Evolutionary conservation across 2,329 filamentous ascomycete genomes (phyloP), one percentile per base, ranked within the genome.

Genomic region (Fusarium incarnatum): DNA sequence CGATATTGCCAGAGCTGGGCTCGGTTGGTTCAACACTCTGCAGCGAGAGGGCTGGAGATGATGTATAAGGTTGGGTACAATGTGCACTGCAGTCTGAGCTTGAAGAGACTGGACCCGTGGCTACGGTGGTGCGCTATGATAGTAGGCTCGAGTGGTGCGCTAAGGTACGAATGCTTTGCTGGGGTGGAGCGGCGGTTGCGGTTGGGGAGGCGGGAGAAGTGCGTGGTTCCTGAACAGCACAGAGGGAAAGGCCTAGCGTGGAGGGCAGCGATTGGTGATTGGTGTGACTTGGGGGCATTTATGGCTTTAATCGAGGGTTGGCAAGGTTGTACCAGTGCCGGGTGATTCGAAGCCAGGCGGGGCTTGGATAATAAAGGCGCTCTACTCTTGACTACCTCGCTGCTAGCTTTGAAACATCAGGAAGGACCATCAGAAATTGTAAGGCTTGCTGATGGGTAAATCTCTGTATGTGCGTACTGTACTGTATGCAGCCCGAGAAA

Each of bases 211-310:
- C 44, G 66, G 67, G 54, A 70, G 56, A 67, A 68, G 53, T 49
- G 59, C 56, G 67, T 64, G 65, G 69, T 74, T 62, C 71, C 67
- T 71, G 70, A 44, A 67, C 63, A 70, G 49, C 34, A 53, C 49
- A 41, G 34, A 67, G 52, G 56, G 70, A 66, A 64, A 68, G 61
- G 60, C 60, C 64, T 73, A 72, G 78, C 77, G 78, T 79, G 78
- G 76, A 75, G 58, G 70, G 45, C 65, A 61, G 58, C 72, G 74
- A 79, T 79, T 79, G 78, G 78, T 72, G 74, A 79, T 79, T 79
- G 78, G 77, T 71, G 67, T 63, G 65, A 71, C 59, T 56, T 25
- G 42, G 58, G 58, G 47, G 67, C 59, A 56, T 42, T 56, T 55
- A 70, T 60, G 59, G 59, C 55, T 62, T 58, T 49, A 42, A 64